Percentiles rank a stretch among this genome's conserved stretches.
phyloP scores from a whole-genome alignment of 257 asterid genomes.

The Solanum bulbocastanum region DNA sequence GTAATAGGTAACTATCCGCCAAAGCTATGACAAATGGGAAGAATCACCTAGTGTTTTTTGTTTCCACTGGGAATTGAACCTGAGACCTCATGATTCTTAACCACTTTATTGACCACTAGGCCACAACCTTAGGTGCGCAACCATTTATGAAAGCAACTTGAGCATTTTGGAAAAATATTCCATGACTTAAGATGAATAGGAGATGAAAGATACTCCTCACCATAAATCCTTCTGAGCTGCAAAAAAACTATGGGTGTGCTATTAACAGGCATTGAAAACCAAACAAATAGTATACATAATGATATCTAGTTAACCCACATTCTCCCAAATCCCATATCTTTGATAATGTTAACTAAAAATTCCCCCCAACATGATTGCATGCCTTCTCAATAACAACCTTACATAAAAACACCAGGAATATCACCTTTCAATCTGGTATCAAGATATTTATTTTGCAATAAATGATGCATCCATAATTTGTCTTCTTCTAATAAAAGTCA shows the following conservation, averaged over 20 bases:
- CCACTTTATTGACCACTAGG: background rate
- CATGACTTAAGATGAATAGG: background rate
- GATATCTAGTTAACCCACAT: background rate
- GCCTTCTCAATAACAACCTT: background rate
- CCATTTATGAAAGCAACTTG: background rate
- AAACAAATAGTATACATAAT: background rate
- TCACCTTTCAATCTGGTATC: background rate
- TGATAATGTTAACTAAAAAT: background rate
- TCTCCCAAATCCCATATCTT: background rate
- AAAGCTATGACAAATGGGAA: background rate
- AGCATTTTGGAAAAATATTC: background rate
- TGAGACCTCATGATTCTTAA: background rate
- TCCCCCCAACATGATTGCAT: background rate
- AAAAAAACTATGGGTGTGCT: background rate
- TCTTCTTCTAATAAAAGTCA: background rate
- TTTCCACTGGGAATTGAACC: background rate
- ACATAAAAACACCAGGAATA: background rate
- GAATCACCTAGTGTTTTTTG: background rate
- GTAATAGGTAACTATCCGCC: background rate
- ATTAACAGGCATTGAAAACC: background rate
- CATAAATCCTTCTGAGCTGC: background rate
- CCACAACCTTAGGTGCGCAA: background rate
- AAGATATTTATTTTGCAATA: background rate
- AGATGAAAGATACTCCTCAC: background rate
- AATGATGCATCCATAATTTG: background rate